Conservation (phyloP, 78 protist species). For the Dictyostelium capitatum region DNA sequence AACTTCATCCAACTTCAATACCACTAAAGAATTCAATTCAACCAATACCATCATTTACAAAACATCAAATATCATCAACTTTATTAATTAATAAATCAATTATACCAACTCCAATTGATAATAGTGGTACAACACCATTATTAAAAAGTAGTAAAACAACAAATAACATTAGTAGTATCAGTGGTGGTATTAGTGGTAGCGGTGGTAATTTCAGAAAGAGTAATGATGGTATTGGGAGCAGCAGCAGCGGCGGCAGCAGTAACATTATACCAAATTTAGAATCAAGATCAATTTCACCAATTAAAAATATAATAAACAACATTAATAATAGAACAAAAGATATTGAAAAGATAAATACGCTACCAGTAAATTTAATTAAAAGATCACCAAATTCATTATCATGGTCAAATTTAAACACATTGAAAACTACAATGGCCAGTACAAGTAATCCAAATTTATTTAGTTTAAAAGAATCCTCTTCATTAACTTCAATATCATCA, state of each 20-base stretch:
- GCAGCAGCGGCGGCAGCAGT: neutral
- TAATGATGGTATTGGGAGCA: neutral
- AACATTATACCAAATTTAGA: neutral
- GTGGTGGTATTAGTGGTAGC: neutral
- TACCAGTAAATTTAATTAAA: neutral
- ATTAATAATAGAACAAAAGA: conserved; percentile 10
- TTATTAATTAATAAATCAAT: conserved; percentile 1
- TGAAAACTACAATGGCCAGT: neutral
- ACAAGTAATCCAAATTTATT: neutral
- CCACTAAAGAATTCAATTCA: conserved; percentile 34
- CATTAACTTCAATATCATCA: neutral
- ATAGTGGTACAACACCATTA: neutral
- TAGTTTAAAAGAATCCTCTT: neutral
- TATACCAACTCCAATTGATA: neutral
- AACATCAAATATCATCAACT: neutral
- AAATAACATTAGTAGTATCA: neutral
- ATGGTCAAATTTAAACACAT: neutral
- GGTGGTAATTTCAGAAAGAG: neutral
- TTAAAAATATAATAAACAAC: neutral
- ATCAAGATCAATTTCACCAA: neutral
- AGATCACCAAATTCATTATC: neutral
- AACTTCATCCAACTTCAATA: conserved; percentile 21
- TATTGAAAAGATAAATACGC: neutral
- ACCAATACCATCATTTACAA: conserved; percentile 37
- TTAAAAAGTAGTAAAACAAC: neutral